A percentile compares a stretch with the other conserved stretches of the same genome.
These are phyloP conservation scores for Phytopythium litorale DNA, from an alignment of 352 stramenopile genomes.

Conservation along the genomic window DNA sequence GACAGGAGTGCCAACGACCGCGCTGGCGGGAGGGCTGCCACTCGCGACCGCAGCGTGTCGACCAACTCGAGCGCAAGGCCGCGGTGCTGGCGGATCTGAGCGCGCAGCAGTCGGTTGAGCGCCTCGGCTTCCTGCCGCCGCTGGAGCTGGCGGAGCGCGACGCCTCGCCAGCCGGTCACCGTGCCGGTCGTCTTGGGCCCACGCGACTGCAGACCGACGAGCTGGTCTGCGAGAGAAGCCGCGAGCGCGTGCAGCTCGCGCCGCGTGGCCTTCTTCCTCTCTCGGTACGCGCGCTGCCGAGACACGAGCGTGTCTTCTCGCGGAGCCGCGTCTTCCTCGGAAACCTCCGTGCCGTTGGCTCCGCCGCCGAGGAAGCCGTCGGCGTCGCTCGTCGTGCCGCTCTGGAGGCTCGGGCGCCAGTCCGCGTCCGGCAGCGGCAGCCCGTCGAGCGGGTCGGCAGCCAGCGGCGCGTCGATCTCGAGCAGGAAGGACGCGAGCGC, in stretches of 20 bases:
- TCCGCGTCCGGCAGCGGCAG: neutral
- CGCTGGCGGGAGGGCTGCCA: neutral
- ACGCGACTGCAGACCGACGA: neutral
- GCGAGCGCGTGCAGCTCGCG: neutral
- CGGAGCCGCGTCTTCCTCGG: neutral
- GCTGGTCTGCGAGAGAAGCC: neutral
- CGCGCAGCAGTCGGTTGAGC: conserved; percentile 1
- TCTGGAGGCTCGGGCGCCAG: neutral
- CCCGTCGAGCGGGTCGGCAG: neutral
- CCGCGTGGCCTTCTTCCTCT: neutral
- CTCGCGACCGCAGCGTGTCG: neutral
- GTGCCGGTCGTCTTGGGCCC: too few species aligned
- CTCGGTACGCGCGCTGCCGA: neutral
- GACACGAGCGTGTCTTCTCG: neutral
- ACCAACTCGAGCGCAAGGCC: neutral
- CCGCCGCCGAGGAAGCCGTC: neutral
- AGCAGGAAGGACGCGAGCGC: neutral
- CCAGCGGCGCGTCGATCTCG: neutral
- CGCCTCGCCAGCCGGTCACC: neutral
- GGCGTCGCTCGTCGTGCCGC: too few species aligned
- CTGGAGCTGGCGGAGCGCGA: conserved; percentile 2
- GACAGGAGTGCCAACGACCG: neutral
- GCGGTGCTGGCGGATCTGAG: neutral
- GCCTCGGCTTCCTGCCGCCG: neutral
- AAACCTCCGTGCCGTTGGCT: neutral